Base-by-base conservation (phyloP, 768 basidiomycete species). In the Boletus rubroflammeus region DNA sequence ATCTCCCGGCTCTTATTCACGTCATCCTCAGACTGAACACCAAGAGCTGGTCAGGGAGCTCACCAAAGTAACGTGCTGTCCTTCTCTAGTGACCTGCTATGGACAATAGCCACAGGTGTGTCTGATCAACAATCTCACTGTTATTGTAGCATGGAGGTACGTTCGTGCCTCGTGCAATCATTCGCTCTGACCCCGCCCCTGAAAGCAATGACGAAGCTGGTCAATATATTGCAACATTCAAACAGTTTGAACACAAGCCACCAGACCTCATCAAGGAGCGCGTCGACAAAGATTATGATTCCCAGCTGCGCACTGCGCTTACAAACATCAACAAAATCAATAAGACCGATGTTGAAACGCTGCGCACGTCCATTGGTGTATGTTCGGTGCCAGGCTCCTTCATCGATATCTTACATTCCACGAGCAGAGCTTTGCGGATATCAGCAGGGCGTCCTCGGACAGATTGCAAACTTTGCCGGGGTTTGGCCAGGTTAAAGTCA, bases 241-340 rank as follows among this genome's bases (percentile, higher is more conserved):
- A 98, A 67, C 85, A 90, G 58, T 96, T 88, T 64, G 97, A 98
- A 68, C 87, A 92, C 76, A 94, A 90, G 63, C 83, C 93, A 10
- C 94, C 96, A 8, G 86, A 92, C 66, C 76, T 94, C 65, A 95
- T 99, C 75, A 96, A 94, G 69, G 97, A 98, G 67, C 87, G 93
- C 41, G 78, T 90, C 28, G 93, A 97, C 69, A 92, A 94, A 60
- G 88, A 92, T 62, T 93, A 97, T 64, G 73, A 79, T 58, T 84
- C 93, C 8, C 80, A 93, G 63, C 70, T 98, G 14, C 88, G 89
- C 52, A 82, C 83, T 19, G 81, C 90, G 1, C 76, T 99, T 26
- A 98, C 96, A 2, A 84, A 83, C 59, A 90, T 98, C 63, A 88
- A 82, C 66, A 93, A 90, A 61, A 92, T 99, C 57, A 98, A 98